phyloP scores from a whole-genome alignment of 345 rosid genomes.

The Lepidium africanum region DNA sequence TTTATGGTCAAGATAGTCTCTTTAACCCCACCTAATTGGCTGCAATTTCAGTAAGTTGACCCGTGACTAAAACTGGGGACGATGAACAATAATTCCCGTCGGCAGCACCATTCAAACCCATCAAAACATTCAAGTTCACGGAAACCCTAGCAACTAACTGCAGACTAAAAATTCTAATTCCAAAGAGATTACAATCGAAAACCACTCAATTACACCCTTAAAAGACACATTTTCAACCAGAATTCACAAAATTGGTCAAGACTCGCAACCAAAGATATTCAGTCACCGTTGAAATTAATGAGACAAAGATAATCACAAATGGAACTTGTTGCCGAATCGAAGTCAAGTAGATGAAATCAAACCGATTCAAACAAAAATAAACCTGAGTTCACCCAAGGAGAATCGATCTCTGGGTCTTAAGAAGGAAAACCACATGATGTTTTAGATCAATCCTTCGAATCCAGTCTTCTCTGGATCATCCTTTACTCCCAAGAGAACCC shows the following conservation, averaged over 20 bases:
- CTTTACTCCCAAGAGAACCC: slow-evolving; percentile 23
- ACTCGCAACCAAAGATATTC: not conserved
- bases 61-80: not conserved
- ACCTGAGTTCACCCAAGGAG: slow-evolving; percentile 95
- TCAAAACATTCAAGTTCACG: not conserved
- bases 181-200: not conserved
- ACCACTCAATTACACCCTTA: not conserved
- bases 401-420: slow-evolving; percentile 94
- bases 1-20: not conserved
- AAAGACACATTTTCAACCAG: not conserved
- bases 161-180: not conserved
- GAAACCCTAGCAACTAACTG: slow-evolving; percentile 3
- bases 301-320: not conserved
- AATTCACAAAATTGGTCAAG: not conserved
- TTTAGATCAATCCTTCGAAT: slow-evolving; percentile 29
- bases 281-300: not conserved
- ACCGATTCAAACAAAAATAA: not conserved
- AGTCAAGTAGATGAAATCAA: not conserved
- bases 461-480: slow-evolving; percentile 24
- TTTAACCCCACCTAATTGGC: not conserved
- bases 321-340: not conserved
- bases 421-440: slow-evolving; percentile 83
- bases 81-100: not conserved
- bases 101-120: not conserved
- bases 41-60: not conserved